These are phyloP conservation scores for Tetrapisispora iriomotensis DNA, from an alignment of 805 yeast genomes.

Conservation along the genomic window DNA sequence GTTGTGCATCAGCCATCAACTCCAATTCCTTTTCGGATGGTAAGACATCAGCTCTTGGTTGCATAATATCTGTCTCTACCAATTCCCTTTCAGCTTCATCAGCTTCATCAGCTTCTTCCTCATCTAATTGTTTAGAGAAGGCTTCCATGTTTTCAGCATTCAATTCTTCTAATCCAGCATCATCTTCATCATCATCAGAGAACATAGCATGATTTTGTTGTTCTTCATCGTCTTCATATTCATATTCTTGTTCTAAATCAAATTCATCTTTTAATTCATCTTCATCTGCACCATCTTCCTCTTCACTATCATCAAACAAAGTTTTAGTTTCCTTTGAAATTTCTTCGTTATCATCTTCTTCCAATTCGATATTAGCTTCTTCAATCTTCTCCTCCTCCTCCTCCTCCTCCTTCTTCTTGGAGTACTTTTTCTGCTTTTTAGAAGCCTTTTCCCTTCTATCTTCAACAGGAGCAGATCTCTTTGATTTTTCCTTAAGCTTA, in stretches of 20 bases:
- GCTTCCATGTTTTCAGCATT: constrained; percentile 82
- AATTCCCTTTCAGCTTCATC: constrained; percentile 53
- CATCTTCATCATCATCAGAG: constrained; percentile 64
- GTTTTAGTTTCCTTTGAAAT: constrained; percentile 65
- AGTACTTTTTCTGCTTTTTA: constrained; percentile 12
- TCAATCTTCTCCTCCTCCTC: too few species aligned
- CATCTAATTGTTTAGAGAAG: constrained; percentile 57
- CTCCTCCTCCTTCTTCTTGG: too few species aligned
- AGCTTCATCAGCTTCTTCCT: constrained; percentile 47
- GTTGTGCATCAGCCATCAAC: constrained; percentile 44
- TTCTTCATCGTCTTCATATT: constrained; percentile 30
- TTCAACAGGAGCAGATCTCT: constrained; percentile 20
- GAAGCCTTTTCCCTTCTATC: constrained; percentile 2
- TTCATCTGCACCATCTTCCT: constrained; percentile 22
- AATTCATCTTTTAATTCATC: constrained; percentile 37
- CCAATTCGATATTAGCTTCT: constrained; percentile 10
- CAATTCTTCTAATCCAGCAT: constrained; percentile 55
- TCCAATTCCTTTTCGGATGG: constrained; percentile 63
- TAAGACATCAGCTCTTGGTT: constrained; percentile 68
- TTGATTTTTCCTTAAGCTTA: constrained; percentile 30
- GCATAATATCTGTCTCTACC: constrained; percentile 44
- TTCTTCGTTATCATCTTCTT: constrained; percentile 43
- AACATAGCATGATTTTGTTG: constrained; percentile 55
- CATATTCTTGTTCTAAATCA: constrained; percentile 51
- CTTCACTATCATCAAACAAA: constrained; percentile 53